Evolutionary conservation across 768 basidiomycete genomes (phyloP).

Genomic region (Exidia glandulosa): DNA sequence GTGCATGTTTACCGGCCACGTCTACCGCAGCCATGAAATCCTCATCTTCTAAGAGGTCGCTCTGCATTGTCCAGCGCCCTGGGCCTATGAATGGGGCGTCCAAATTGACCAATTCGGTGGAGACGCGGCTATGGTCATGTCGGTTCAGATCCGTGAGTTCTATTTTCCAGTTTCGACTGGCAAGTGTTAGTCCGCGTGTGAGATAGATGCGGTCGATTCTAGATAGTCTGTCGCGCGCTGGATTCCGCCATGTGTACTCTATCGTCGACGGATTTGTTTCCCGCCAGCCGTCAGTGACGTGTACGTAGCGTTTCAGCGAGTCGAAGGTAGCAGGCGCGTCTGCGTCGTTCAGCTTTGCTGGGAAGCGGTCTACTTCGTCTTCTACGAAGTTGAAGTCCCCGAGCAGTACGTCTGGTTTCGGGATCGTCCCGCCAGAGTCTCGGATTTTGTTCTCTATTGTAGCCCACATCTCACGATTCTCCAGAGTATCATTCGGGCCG

Average conservation of each 20-base stretch:
- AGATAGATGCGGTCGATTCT: background rate
- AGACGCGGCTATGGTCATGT: background rate
- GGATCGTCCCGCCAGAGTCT: background rate
- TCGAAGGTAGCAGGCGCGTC: background rate
- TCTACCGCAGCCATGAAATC: background rate
- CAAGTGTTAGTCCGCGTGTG: background rate
- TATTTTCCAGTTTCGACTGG: background rate
- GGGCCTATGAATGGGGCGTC: background rate
- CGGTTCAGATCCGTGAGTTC: background rate
- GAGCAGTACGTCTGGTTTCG: slow-evolving; percentile 6
- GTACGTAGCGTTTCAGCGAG: background rate
- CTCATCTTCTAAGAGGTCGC: background rate
- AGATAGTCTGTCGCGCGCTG: background rate
- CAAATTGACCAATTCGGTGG: background rate
- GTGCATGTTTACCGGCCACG: background rate
- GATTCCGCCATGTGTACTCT: background rate
- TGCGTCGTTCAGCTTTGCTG: background rate
- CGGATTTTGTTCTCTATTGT: background rate
- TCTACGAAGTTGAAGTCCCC: slow-evolving; percentile 14
- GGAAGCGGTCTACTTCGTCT: slow-evolving; percentile 10
- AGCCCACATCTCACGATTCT: background rate
- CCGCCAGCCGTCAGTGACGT: background rate
- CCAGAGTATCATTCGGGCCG: background rate
- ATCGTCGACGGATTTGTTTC: background rate
- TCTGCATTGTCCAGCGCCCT: background rate